Evolutionary conservation across 2,329 filamentous ascomycete species (phyloP), one percentile per base, ranked within the genome.

Genomic region (Botryotinia narcissicola): DNA sequence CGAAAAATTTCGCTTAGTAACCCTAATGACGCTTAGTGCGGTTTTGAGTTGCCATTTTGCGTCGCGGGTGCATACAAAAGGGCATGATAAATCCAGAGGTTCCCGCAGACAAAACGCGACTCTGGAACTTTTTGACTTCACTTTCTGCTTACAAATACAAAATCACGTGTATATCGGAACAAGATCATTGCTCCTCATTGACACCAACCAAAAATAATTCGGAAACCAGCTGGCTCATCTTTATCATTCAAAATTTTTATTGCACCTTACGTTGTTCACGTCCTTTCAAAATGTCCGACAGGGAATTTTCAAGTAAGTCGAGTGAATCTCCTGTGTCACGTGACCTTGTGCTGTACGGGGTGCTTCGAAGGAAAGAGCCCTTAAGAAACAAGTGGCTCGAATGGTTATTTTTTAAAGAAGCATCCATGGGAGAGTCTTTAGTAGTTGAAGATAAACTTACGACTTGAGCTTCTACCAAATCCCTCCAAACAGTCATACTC

Each of bases 221-320:
- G 37, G 37, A 40, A 62, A 40, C 4, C 14, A 14, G 40, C 20
- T 66, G 20, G 32, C 10, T 35, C 4, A n/a, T 37, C 25, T 51
- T n/a, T n/a, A 22, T 20, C 25, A 37, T 37, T 37, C 25, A 54
- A 51, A 51, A 29, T n/a, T 48, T 60, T 10, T 3, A 35, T n/a
- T 37, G 12, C 16, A 7, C 40, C 22, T 68, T n/a, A 32, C 12
- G 10, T 40, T 46, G 10, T 9, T 3, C 10, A 18, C 14, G 25
- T 57, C 35, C 3, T n/a, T 60, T 25, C 73, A 77, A 57, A 12
- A 91, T 91, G 89, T 91, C 89, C 73, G 89, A 91, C 79, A 87
- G 90, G 81, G 89, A 91, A 81, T 89, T 90, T 83, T 87, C 71
- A 44, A 69, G 71, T 72, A 69, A 68, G 70, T 72, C 22, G 16